Base-by-base conservation (phyloP, 768 basidiomycete genomes). In the Lentinula raphanica region DNA sequence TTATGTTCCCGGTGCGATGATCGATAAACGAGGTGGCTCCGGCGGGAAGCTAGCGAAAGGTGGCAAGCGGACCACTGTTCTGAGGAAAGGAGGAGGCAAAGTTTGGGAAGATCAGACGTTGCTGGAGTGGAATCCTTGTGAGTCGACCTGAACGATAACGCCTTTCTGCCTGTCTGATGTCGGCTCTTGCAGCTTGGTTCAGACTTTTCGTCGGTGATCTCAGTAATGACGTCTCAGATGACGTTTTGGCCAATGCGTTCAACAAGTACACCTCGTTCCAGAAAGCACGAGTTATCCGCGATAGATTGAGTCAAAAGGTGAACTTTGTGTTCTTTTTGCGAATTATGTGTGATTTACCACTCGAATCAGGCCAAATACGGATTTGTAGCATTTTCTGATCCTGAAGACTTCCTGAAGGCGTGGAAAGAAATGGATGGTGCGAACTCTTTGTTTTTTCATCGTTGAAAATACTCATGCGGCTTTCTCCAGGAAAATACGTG, bases 371-470 rank as follows among this genome's bases (percentile, higher is more conserved):
- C 96, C 0, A 97, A 92, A 71, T 99, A 87, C 67, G 97, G 95
- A 3, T 99, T 99, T 67, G 93, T 98, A 27, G 93, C 93, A 1
- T 99, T 98, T 72, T 92, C 91, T 44, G 97, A 98, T 67, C 97
- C 97, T 0, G 97, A 99, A 73, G 97, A 99, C 70, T 98, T 98
- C 71, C 71, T 99, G 58, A 95, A 86, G 68, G 96, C 96, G 17
- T 99, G 96, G 96, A 98, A 98, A 70, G 95, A 98, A 71, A 98
- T 97, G 95, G 94, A 98, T 71, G 96, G 95, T 92, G 64, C 35
- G 89, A 69, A 1, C 42, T 39, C 23, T 40, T 32, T 36, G n/a
- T 13, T n/a, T 1, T 54, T 28, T 12, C 17, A 35, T 32, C 29
- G 29, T 55, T 57, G 2, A 27, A 23, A 6, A n/a, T 19, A 28